phyloP scores from a whole-genome alignment of 352 stramenopile species.

The Blastocystis sp. region DNA sequence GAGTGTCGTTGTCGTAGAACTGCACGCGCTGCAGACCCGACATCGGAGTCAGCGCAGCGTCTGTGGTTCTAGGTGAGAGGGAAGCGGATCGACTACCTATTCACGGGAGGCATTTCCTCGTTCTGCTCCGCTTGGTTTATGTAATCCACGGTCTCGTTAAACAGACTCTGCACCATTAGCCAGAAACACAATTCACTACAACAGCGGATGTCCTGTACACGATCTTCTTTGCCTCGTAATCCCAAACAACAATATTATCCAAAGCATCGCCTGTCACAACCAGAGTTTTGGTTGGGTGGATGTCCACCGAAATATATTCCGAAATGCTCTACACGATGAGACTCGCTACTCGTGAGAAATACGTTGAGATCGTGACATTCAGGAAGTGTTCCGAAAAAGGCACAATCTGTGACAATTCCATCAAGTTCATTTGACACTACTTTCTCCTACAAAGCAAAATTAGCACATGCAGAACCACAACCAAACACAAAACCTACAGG shows the following conservation, averaged over 20 bases:
- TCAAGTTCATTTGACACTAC: neutral
- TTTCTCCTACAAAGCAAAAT: conserved; percentile 1
- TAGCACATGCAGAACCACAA: neutral
- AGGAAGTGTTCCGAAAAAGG: conserved; percentile 55
- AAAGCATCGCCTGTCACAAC: neutral
- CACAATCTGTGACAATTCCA: conserved; percentile 14
- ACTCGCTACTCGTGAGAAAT: neutral
- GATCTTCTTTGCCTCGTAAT: conserved; percentile 46
- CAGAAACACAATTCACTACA: neutral
- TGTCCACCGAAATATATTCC: conserved; percentile 32
- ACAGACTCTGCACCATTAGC: neutral
- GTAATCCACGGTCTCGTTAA: neutral
- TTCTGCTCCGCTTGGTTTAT: neutral
- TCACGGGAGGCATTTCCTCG: conserved; percentile 14
- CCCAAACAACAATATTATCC: conserved; percentile 32
- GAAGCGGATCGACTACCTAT: neutral
- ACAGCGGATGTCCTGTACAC: conserved; percentile 26
- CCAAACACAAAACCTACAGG: neutral
- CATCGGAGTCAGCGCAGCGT: neutral
- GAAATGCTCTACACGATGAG: conserved; percentile 33
- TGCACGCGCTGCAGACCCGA: neutral
- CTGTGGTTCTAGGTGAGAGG: neutral
- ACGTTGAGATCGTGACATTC: conserved; percentile 16
- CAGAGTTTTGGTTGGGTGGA: conserved; percentile 49
- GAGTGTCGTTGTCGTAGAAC: conserved; percentile 59